Base-by-base conservation (phyloP, 371 early-diverging fungal genomes). In the Massospora cicadina region DNA sequence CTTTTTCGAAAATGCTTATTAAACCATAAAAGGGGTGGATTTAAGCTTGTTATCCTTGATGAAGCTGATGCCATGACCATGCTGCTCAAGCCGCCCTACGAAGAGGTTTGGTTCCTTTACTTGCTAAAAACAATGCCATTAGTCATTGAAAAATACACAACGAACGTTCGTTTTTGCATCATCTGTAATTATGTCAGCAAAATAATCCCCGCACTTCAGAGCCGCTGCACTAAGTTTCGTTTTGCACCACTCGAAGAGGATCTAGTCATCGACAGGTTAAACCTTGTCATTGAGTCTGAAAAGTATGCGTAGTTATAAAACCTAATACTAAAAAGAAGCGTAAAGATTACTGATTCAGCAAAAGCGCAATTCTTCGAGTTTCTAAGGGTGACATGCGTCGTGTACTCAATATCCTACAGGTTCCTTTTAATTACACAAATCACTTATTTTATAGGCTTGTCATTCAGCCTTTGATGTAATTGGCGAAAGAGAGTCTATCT, bases 1-100 rank as follows among this genome's bases (percentile, higher is more conserved):
- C 21, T 27, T 29, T 13, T 33, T 54, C 64, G 31, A 58, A 65
- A 13, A 65, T 26, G n/a, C 29, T 23, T 68, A 65, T 55, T 65
- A 13, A 67, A 60, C 31, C 7, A 29, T 17, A 33, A 13, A n/a
- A 62, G 62, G 68, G 26, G 17, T 29, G 87, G 87, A 12, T 87
- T 90, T 72, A 99, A 98, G 71, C 72, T 98, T 66, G 92, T 99
- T 67, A 87, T 99, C 55, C 76, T 99, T 33, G 99, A 99, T 72
- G 99, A 99, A 77, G 97, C 95, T 2, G 99, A 99, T 73, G 85
- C 91, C 25, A 95, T 99, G 98, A 98, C 98, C 0, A 86, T 65
- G 83, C 85, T 57, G 99, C 98, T 2, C 99, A 98, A 74, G 85
- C 91, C 60, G 98, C 99, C 10, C 74, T 99, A 61, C 84, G 99